Conservation (phyloP, 306 rosid genomes). For the Gastrolobium villosum region DNA sequence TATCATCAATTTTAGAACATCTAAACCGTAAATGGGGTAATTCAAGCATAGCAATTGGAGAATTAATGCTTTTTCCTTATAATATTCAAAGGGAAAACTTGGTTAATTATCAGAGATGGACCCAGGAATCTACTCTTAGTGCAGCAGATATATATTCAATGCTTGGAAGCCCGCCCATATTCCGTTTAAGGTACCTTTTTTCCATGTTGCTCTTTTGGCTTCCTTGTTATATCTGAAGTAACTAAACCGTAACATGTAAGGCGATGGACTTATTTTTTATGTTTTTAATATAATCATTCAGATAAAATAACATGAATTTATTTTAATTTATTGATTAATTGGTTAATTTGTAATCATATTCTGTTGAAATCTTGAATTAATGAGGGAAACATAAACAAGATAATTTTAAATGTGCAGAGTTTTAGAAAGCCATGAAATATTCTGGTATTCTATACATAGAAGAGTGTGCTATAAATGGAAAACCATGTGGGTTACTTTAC, state of each 20-base stretch:
- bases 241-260: conserved; percentile 7
- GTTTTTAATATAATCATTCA: not conserved
- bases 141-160: conserved; percentile 83
- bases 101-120: conserved; percentile 76
- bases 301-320: not conserved
- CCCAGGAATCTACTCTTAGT: conserved; percentile 78
- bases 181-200: conserved; percentile 83
- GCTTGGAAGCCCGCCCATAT: conserved; percentile 81
- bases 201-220: conserved; percentile 35
- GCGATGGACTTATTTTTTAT: not conserved
- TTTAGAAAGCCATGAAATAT: conserved; percentile 13
- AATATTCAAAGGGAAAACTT: conserved; percentile 72
- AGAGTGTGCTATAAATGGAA: conserved; percentile 17
- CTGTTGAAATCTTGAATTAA: conserved; percentile 32
- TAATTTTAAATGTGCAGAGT: conserved; percentile 1
- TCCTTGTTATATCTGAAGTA: conserved; percentile 35
- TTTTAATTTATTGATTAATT: conserved; percentile 17
- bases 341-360: conserved; percentile 17
- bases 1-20: conserved; percentile 95
- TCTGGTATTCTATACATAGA: not conserved
- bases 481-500: conserved; percentile 4
- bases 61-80: conserved; percentile 85
- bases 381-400: not conserved
- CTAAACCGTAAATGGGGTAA: conserved; percentile 96
- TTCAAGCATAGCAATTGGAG: conserved; percentile 90